These are phyloP conservation scores for Eucalyptus polyanthemos DNA, from an alignment of 345 rosid species.

Conservation along the genomic window DNA sequence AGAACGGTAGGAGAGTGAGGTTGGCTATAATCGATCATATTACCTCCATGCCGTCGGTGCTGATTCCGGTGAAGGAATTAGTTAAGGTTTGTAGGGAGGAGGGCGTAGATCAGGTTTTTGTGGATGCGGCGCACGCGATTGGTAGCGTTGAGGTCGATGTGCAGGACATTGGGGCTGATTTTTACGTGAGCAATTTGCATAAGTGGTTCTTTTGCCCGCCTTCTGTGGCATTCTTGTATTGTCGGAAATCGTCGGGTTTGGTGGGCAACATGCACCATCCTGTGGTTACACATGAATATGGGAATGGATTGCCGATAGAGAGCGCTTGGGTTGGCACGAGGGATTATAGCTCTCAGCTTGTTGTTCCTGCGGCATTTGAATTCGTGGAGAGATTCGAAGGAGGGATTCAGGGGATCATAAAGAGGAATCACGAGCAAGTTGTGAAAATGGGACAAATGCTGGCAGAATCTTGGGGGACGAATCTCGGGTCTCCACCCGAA, in stretches of 20 bases:
- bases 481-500: constrained; percentile 68
- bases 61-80: constrained; percentile 64
- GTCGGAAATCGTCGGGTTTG: constrained; percentile 20
- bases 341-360: constrained; percentile 86
- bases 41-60: constrained; percentile 85
- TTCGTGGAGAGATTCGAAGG: constrained; percentile 77
- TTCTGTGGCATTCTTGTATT: constrained; percentile 75
- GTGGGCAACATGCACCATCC: constrained; percentile 70
- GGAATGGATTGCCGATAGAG: constrained; percentile 80
- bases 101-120: constrained; percentile 83
- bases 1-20: constrained; percentile 56
- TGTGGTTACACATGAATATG: constrained; percentile 84
- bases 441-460: constrained; percentile 84
- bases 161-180: constrained; percentile 90
- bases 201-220: constrained; percentile 98
- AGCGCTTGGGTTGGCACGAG: constrained; percentile 91
- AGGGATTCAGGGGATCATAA: constrained; percentile 78
- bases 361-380: constrained; percentile 65
- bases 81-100: constrained; percentile 75
- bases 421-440: constrained; percentile 65
- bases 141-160: constrained; percentile 83
- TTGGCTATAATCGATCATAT: constrained; percentile 91
- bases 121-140: constrained; percentile 90
- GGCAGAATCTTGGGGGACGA: constrained; percentile 79
- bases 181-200: constrained; percentile 72